Evolutionary conservation across 2,329 filamentous ascomycete genomes (phyloP).

Genomic region (Pseudofabraea citricarpa): DNA sequence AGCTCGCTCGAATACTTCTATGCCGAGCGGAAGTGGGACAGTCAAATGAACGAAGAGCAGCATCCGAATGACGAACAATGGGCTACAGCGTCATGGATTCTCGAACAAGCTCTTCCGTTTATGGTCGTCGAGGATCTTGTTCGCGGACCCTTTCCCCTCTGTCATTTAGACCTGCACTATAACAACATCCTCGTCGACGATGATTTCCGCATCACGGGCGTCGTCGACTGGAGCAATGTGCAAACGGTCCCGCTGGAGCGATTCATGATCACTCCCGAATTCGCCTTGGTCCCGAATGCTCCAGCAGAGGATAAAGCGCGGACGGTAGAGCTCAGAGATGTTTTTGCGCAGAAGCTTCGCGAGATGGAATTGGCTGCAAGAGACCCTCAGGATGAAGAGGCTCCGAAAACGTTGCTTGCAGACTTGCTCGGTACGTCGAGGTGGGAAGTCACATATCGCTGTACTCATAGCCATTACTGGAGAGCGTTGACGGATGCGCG

Average conservation of each 20-base stretch:
- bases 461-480: slow-evolving; percentile 4
- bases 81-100: neutral
- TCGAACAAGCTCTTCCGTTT: neutral
- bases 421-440: slow-evolving; percentile 3
- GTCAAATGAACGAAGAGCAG: neutral
- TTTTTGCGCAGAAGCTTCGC: slow-evolving; percentile 1
- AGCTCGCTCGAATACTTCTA: neutral
- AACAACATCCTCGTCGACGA: slow-evolving; percentile 37
- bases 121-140: neutral
- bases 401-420: neutral
- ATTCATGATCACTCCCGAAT: slow-evolving; percentile 30
- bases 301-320: slow-evolving; percentile 23
- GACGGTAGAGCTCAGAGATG: slow-evolving; percentile 1
- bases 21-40: neutral
- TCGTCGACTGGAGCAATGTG: slow-evolving; percentile 32
- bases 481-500: slow-evolving; percentile 1
- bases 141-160: slow-evolving; percentile 31
- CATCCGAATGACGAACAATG: neutral
- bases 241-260: slow-evolving; percentile 30
- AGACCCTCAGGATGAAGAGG: too few relatives aligned
- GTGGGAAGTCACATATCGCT: slow-evolving; percentile 4
- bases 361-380: slow-evolving; percentile 3
- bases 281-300: slow-evolving; percentile 24
- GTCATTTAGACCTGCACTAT: slow-evolving; percentile 29
- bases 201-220: slow-evolving; percentile 33